Base-by-base conservation (phyloP, 1,284 basidiomycete genomes). In the Xerocomus minutiporus region DNA sequence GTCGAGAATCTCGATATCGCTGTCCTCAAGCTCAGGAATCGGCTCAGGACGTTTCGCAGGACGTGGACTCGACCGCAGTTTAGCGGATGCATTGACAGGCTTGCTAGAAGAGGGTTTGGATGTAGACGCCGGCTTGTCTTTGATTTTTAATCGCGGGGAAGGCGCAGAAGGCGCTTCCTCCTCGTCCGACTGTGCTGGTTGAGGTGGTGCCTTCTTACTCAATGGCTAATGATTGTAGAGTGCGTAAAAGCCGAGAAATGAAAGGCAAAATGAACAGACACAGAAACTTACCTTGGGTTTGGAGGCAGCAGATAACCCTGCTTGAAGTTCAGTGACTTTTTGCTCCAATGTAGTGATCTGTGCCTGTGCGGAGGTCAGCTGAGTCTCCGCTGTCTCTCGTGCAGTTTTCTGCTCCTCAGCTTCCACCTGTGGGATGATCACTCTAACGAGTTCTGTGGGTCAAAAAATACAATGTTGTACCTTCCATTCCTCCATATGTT, bases 311-410 rank as follows among this genome's bases (percentile, higher is more conserved):
- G 75, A 72, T 5, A 81, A 61, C 32, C 75, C 73, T 4, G 59
- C 59, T 56, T 74, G 68, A 28, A 84, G 70, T 48, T 74, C 72
- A 35, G 72, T 61, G 17, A 79, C 64, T 55, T 75, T 70, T 51
- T 73, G 71, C 51, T 75, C 68, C 28, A 74, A 65, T 48, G 71
- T 70, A 29, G 62, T 53, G 9, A 74, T 57, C 35, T 69, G 64
- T 34, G 59, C 67, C 48, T 66, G 63, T 20, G 62, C 61, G 20
- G 65, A 61, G 25, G 62, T 60, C 39, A 70, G 56, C 36, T 69
- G 65, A 4, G 65, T 57, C 44, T 76, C 67, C 0, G 61, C 53
- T 8, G 58, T 49, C 23, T 65, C 67, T 8, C 71, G 62, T 28
- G 70, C 67, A 1, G 57, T 54, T 48, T 68, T 67, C n/a, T 72